These are phyloP conservation scores for Kwoniella pini DNA, from an alignment of 768 basidiomycete genomes.

Conservation along the genomic window DNA sequence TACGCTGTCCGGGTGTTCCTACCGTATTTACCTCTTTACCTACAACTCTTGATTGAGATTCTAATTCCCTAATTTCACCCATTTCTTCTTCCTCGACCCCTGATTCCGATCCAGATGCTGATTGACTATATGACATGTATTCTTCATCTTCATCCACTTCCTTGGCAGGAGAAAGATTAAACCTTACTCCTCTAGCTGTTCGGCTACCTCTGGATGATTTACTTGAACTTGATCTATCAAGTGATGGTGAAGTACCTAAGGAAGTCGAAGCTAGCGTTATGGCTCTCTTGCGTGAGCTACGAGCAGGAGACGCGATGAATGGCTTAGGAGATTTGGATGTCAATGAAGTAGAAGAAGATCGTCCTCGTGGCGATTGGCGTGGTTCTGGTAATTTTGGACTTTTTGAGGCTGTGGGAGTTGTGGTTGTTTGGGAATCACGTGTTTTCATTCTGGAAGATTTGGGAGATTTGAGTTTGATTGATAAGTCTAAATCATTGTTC, in stretches of 20 bases:
- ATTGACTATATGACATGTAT: background rate
- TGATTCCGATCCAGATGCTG: too few species aligned
- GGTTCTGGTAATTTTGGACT: background rate
- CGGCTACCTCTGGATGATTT: background rate
- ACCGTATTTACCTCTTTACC: background rate
- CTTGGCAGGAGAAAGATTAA: constrained; percentile 16
- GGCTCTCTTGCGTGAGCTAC: constrained; percentile 8
- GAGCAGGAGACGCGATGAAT: too few species aligned
- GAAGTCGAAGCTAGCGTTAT: background rate
- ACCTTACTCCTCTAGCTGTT: constrained; percentile 29
- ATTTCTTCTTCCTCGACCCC: background rate
- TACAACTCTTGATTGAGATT: background rate
- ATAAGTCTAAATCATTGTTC: too few species aligned
- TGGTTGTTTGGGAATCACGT: too few species aligned
- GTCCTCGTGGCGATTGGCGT: background rate
- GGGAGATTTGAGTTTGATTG: constrained; percentile 1
- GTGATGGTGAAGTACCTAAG: background rate
- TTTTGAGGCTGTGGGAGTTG: too few species aligned
- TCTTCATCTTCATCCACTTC: background rate
- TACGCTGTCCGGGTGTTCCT: background rate
- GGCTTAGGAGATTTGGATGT: background rate
- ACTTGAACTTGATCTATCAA: constrained; percentile 9
- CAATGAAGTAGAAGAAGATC: background rate
- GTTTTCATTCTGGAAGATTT: background rate
- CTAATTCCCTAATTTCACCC: background rate